Percentiles rank a stretch among this genome's conserved stretches.
These are phyloP conservation scores for Fusarium dlaminii DNA, from an alignment of 2,329 filamentous ascomycete species.

Conservation along the genomic window DNA sequence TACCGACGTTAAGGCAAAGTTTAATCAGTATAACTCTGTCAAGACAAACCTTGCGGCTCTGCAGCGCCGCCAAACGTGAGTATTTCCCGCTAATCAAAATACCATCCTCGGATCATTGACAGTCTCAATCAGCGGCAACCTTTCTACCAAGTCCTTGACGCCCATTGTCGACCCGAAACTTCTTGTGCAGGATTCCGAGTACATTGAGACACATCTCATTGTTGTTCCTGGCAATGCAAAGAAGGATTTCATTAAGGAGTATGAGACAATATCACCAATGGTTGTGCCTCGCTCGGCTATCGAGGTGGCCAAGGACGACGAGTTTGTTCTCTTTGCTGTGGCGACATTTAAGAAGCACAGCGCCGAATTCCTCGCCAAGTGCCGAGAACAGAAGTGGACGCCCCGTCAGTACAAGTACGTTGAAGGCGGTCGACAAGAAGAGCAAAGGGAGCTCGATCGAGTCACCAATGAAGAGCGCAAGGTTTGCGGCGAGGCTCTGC, in stretches of 20 bases:
- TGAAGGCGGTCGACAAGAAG: constrained; percentile 88
- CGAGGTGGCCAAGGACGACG: constrained; percentile 84
- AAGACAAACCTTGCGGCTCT: constrained; percentile 85
- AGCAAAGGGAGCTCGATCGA: constrained; percentile 85
- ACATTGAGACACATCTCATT: constrained; percentile 93
- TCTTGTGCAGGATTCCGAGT: constrained; percentile 90
- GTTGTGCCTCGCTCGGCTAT: constrained; percentile 89
- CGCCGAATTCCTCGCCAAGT: constrained; percentile 89
- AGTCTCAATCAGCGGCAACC: constrained; percentile 74
- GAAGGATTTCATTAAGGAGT: constrained; percentile 89
- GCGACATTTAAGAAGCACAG: constrained; percentile 94
- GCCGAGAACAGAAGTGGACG: constrained; percentile 91
- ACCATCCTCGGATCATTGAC: constrained; percentile 1
- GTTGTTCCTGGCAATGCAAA: constrained; percentile 82
- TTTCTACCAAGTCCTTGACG: constrained; percentile 92
- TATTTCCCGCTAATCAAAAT: not conserved
- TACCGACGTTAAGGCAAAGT: constrained; percentile 94
- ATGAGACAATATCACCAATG: constrained; percentile 90
- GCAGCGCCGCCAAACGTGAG: constrained; percentile 87
- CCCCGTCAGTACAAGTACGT: constrained; percentile 94
- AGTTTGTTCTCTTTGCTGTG: constrained; percentile 88
- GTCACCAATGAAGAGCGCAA: constrained; percentile 87
- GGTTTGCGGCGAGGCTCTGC: constrained; percentile 89
- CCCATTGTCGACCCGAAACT: constrained; percentile 83
- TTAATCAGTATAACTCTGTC: constrained; percentile 91